Base-by-base conservation (phyloP, 108 stramenopile species). In the Ochromonas danica region DNA sequence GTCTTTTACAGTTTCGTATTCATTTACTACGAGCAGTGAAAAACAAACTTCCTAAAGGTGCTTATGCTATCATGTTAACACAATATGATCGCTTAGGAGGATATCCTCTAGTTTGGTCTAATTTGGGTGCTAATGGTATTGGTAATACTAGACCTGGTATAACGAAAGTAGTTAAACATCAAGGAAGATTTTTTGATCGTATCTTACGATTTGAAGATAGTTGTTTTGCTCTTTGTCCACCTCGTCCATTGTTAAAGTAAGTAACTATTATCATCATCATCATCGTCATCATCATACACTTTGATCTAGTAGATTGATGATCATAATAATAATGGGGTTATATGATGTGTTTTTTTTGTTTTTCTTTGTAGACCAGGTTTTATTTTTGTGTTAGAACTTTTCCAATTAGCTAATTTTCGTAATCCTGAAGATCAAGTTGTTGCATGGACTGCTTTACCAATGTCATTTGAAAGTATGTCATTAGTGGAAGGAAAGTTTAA, bases 61-160 rank as follows among this genome's bases (percentile, higher is more conserved):
- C 35, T 1, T 89, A 88, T 71, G 83, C 62, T 35, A 25, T 89
- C 39, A 51, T 89, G 27, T 42, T 84, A 28, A 84, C 85, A 22
- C 83, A 86, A 81, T 85, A 84, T 33, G 85, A 88, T 57, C 79
- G 83, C 1, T 80, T 89, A 25, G 88, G 87, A 0, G 88, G 88
- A 28, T 35, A 51, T 1, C 75, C 62, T 17, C 57, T 89, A 41
- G 35, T 60, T 39, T 89, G 88, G 88, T 43, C 78, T 40, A 39
- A 65, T 45, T 42, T 27, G 65, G 81, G 39, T 80, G 67, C 77
- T 62, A 41, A 10, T 70, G 28, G 62, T 22, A 70, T n/a, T 1
- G 43, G 14, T 80, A 45, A 62, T 30, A 39, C 39, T 17, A 51
- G 78, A 10, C 85, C 85, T n/a, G 84, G 67, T n/a, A 86, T 83